A percentile compares a stretch with the other conserved stretches of the same genome.
phyloP scores from a whole-genome alignment of 768 basidiomycete genomes.

The Pleurotus citrinopileatus region DNA sequence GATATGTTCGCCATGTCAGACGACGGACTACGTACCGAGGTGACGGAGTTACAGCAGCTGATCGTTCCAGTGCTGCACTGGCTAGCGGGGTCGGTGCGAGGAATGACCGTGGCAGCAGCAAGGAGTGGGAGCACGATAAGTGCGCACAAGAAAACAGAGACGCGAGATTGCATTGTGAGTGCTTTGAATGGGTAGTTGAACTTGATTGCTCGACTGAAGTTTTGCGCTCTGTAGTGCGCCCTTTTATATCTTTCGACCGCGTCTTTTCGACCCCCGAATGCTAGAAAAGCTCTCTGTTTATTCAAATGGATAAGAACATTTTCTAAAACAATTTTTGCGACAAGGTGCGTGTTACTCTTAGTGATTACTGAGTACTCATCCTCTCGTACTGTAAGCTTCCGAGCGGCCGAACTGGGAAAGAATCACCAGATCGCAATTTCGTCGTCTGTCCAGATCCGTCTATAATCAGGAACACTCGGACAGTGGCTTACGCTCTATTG shows the following conservation, averaged over 20 bases:
- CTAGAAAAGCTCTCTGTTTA: not conserved
- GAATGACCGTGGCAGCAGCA: slow-evolving; percentile 13
- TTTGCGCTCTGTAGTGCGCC: not conserved
- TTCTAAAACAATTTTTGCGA: not conserved
- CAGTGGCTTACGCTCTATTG: too few relatives aligned
- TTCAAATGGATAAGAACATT: not conserved
- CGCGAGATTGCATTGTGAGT: slow-evolving; percentile 8
- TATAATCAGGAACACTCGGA: too few relatives aligned
- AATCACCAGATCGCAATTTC: too few relatives aligned
- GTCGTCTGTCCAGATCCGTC: too few relatives aligned
- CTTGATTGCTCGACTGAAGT: slow-evolving; percentile 9
- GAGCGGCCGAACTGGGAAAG: too few relatives aligned
- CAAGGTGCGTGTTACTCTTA: too few relatives aligned
- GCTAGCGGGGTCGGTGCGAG: not conserved
- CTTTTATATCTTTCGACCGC: slow-evolving; percentile 3
- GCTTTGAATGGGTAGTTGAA: slow-evolving; percentile 5
- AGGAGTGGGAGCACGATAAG: slow-evolving; percentile 8
- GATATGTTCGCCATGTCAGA: not conserved
- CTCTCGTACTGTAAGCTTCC: too few relatives aligned
- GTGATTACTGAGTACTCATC: too few relatives aligned
- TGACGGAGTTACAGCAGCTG: slow-evolving; percentile 18
- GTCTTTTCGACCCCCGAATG: not conserved
- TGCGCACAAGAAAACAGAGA: not conserved
- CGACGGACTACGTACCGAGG: not conserved
- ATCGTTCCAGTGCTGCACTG: slow-evolving; percentile 18